Evolutionary conservation across 2,329 filamentous ascomycete species (phyloP).

Genomic region (Colletotrichum orchidophilum): DNA sequence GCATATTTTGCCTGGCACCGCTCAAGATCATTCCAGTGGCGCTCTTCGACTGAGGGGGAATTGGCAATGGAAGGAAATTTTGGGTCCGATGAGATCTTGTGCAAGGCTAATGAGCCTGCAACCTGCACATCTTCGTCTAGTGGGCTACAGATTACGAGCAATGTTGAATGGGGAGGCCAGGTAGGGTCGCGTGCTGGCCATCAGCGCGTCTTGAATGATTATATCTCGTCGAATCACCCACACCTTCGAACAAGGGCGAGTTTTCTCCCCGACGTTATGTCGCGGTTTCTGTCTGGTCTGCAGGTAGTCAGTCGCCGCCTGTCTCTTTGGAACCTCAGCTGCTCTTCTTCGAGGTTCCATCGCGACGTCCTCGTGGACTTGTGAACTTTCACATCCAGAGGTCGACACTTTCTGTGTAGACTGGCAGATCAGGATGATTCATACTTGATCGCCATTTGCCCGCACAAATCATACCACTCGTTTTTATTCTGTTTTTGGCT

Average conservation of each 20-base stretch:
- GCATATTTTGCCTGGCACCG: background rate
- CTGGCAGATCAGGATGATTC: background rate
- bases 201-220: background rate
- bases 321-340: background rate
- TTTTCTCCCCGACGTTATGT: background rate
- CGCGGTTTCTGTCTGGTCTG: background rate
- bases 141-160: background rate
- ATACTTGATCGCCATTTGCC: background rate
- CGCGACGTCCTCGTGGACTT: background rate
- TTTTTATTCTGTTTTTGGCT: background rate
- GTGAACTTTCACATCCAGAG: too few relatives aligned
- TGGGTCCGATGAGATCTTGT: background rate
- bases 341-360: background rate
- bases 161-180: background rate
- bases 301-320: background rate
- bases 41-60: background rate
- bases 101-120: too few relatives aligned
- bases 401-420: background rate
- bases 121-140: background rate
- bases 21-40: background rate
- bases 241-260: background rate
- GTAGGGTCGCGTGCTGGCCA: slow-evolving; percentile 3
- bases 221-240: background rate
- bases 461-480: background rate
- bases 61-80: background rate